Percentiles rank a stretch among this genome's conserved stretches.
Conservation (phyloP, 805 yeast genomes). For the Candida rishiriensis region DNA sequence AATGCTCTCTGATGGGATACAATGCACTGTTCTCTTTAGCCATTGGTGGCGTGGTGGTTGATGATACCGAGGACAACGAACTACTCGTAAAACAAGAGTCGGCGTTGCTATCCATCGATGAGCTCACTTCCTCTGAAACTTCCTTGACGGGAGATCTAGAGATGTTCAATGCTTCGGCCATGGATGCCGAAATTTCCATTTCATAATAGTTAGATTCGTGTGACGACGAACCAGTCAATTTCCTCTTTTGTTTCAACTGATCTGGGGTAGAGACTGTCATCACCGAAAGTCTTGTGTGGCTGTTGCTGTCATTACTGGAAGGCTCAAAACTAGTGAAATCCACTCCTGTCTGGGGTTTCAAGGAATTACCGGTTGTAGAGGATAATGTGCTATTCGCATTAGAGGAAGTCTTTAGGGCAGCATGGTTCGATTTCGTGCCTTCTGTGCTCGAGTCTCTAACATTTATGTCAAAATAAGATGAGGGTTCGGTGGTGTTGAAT, state of each 20-base stretch:
- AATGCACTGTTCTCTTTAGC: constrained; percentile 13
- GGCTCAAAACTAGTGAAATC: too few relatives aligned
- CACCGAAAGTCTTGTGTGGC: too few relatives aligned
- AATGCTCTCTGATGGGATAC: constrained; percentile 31
- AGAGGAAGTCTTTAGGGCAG: not conserved
- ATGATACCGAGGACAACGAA: constrained; percentile 27
- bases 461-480: too few relatives aligned
- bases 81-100: constrained; percentile 30
- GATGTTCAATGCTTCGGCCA: constrained; percentile 36
- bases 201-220: constrained; percentile 20
- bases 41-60: constrained; percentile 24
- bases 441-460: too few relatives aligned
- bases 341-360: too few relatives aligned
- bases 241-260: not conserved
- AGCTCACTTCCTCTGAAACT: constrained; percentile 21
- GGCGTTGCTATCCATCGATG: constrained; percentile 41
- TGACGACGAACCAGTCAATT: not conserved
- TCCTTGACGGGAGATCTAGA: constrained; percentile 12
- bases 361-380: too few relatives aligned
- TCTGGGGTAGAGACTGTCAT: too few relatives aligned
- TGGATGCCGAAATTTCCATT: constrained; percentile 42
- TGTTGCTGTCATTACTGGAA: too few relatives aligned
- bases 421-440: too few relatives aligned
- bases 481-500: too few relatives aligned
- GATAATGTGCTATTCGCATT: not conserved